These are phyloP conservation scores for Cyanidiococcus yangmingshanensis DNA, from an alignment of 23 red algal genomes.

Conservation along the genomic window DNA sequence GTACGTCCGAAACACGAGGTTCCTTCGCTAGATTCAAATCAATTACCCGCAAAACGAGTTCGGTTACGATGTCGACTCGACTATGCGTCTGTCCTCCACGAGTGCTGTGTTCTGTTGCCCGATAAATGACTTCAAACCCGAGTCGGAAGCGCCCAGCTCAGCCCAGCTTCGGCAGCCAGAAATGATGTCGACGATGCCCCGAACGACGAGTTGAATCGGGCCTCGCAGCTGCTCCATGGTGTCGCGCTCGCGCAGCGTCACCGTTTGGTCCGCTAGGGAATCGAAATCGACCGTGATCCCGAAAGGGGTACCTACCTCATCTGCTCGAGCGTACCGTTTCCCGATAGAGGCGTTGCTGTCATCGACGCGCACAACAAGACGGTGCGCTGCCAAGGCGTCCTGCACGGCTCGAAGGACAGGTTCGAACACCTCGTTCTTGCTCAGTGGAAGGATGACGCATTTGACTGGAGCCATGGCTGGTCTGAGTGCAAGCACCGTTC, in stretches of 20 bases:
- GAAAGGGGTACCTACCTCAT: conserved; percentile 94
- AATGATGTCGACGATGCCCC: not conserved
- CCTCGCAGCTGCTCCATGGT: conserved; percentile 80
- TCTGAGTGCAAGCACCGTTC: conserved; percentile 58
- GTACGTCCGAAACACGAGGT: too few species aligned
- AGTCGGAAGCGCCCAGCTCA: not conserved
- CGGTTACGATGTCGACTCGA: too few species aligned
- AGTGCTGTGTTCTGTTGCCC: not conserved
- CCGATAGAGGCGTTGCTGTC: conserved; percentile 78
- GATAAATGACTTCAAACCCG: not conserved
- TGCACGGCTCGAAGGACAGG: conserved; percentile 29
- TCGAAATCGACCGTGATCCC: conserved; percentile 91
- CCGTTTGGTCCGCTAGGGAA: conserved; percentile 40
- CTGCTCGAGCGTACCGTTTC: conserved; percentile 72
- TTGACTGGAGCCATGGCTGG: conserved; percentile 73
- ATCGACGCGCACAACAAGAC: conserved; percentile 54
- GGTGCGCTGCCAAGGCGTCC: conserved; percentile 23
- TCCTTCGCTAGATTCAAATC: too few species aligned
- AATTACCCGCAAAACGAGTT: too few species aligned
- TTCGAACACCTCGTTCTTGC: conserved; percentile 59
- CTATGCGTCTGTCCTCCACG: not conserved
- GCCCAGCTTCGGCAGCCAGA: not conserved
- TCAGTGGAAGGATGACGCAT: conserved; percentile 68
- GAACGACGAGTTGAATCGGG: conserved; percentile 7
- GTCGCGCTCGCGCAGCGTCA: conserved; percentile 92